Evolutionary conservation across 345 rosid species (phyloP).

Genomic region (Ceriops decandra): DNA sequence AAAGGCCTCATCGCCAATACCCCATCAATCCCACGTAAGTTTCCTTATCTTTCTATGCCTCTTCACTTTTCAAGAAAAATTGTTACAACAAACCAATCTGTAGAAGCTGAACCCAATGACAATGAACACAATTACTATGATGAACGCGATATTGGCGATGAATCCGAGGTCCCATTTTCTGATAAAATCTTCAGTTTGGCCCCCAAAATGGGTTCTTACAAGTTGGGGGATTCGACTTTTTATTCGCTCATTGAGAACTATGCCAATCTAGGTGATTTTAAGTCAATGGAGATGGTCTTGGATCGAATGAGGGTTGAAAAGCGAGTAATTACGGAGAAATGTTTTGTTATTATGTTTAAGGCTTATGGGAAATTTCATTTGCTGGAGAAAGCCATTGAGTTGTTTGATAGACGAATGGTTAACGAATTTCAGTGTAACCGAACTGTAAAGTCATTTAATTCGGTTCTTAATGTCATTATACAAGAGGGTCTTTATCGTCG

Average conservation of each 20-base stretch:
- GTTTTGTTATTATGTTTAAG: conserved; percentile 56
- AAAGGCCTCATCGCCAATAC: conserved; percentile 11
- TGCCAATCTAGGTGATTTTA: conserved; percentile 56
- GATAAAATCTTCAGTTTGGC: conserved; percentile 49
- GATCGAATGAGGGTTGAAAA: conserved; percentile 57
- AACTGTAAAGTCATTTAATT: conserved; percentile 75
- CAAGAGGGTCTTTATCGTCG: conserved; percentile 50
- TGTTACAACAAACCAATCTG: not conserved
- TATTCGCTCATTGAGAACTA: conserved; percentile 57
- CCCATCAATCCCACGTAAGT: conserved; percentile 28
- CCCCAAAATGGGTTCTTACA: conserved; percentile 61
- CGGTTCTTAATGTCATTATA: conserved; percentile 68
- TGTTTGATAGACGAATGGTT: conserved; percentile 58
- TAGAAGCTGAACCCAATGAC: conserved; percentile 7
- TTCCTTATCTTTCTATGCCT: conserved; percentile 1
- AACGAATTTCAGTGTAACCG: conserved; percentile 66
- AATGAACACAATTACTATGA: not conserved
- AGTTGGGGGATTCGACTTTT: conserved; percentile 70
- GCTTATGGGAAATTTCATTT: conserved; percentile 72
- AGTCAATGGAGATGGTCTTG: conserved; percentile 52
- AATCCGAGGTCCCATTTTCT: conserved; percentile 39
- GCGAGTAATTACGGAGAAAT: conserved; percentile 50
- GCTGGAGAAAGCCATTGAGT: conserved; percentile 53
- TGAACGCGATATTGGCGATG: conserved; percentile 7
- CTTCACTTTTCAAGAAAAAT: conserved; percentile 1